These are phyloP conservation scores for Psidium guajava DNA, from an alignment of 345 rosid species.

Conservation along the genomic window DNA sequence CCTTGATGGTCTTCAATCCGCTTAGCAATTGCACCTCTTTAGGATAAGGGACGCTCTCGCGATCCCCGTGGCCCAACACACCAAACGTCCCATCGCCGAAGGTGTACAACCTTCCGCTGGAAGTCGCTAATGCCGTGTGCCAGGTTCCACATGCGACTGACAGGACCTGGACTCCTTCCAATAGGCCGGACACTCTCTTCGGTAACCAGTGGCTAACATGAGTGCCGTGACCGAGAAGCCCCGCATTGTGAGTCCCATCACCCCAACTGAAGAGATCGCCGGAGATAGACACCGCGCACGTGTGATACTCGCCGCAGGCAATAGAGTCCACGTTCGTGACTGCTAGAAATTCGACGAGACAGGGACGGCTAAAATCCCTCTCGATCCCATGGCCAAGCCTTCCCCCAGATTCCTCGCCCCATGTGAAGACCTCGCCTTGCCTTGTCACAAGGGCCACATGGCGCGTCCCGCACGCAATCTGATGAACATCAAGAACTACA, in stretches of 20 bases:
- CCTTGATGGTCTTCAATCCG: slow-evolving; percentile 71
- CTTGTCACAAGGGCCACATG: slow-evolving; percentile 85
- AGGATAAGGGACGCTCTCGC: slow-evolving; percentile 56
- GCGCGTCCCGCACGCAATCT: slow-evolving; percentile 76
- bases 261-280: slow-evolving; percentile 94
- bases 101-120: slow-evolving; percentile 79
- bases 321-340: slow-evolving; percentile 62
- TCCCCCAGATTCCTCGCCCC: slow-evolving; percentile 99
- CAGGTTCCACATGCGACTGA: slow-evolving; percentile 86
- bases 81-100: slow-evolving; percentile 96
- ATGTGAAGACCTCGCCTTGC: slow-evolving; percentile 94
- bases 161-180: slow-evolving; percentile 87
- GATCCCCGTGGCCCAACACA: slow-evolving; percentile 84
- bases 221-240: slow-evolving; percentile 83
- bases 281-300: slow-evolving; percentile 64
- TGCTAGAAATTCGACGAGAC: slow-evolving; percentile 77
- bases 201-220: slow-evolving; percentile 92
- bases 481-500: slow-evolving; percentile 96
- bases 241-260: slow-evolving; percentile 72
- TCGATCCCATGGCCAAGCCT: slow-evolving; percentile 89
- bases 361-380: slow-evolving; percentile 55
- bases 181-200: slow-evolving; percentile 66
- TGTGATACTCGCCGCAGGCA: slow-evolving; percentile 83
- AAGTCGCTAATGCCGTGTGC: slow-evolving; percentile 88
- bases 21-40: slow-evolving; percentile 61